Base-by-base conservation (phyloP, 1,139 yeast species). In the Yamadazyma aaseri region DNA sequence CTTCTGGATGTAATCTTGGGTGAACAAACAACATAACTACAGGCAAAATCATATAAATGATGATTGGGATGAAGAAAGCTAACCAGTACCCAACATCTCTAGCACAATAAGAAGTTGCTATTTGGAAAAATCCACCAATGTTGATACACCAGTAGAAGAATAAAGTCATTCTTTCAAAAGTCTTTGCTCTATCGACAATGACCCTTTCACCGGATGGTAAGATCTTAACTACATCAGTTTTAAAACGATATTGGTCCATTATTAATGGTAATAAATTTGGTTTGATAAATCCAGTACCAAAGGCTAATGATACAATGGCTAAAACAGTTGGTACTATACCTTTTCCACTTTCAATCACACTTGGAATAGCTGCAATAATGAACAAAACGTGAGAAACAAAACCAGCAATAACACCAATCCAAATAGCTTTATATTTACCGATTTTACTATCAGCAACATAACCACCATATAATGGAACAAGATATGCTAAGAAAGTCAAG, bases 111-210 rank as follows among this genome's bases (percentile, higher is more conserved):
- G 92, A 79, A 17, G 95, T 83, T 28, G 90, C 89, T 44, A 86
- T 71, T 40, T 85, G 82, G 41, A 86, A 73, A 48, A 86, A 72
- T 7, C 94, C 80, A 35, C 96, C 96, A 46, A 84, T 63, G 55
- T 87, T 87, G 56, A 86, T 82, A 52, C 86, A 73, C 75, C 86
- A 72, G 62, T 86, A 86, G 60, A 86, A 86, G 24, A 81, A 66
- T 69, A 84, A 73, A 43, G 87, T 81, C 62, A 86, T 73, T 56
- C 85, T 74, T 63, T 84, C 87, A 40, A 84, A 64, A 10, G 95
- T 79, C 41, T 79, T 68, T 47, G 77, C 74, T 35, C 86, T 82
- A 50, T 84, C 92, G 28, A 82, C 73, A 46, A 86, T 74, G 21
- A 84, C 90, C 29, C 71, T 65, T 51, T 79, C 82, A 33, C 87